These are phyloP conservation scores for Paecilomyces variotii DNA, from an alignment of 2,329 filamentous ascomycete genomes.

Conservation along the genomic window DNA sequence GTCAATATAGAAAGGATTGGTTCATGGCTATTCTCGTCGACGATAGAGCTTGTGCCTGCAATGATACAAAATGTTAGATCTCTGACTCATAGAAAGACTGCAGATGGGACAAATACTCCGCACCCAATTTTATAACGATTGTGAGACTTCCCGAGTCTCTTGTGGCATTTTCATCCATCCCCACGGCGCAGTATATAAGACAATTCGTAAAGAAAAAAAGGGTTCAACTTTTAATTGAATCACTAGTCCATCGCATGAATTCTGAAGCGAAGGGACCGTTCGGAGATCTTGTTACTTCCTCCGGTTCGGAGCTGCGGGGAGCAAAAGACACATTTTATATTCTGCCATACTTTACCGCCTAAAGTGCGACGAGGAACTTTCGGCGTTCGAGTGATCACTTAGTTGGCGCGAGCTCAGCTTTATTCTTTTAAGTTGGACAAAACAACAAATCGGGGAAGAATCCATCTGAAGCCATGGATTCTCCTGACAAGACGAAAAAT, in stretches of 20 bases:
- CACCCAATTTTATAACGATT: conserved; percentile 35
- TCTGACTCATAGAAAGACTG: not conserved
- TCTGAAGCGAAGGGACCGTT: not conserved
- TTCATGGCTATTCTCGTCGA: conserved; percentile 91
- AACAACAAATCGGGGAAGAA: conserved; percentile 21
- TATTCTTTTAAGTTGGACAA: not conserved
- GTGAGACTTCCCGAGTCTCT: conserved; percentile 21
- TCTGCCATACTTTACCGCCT: not conserved
- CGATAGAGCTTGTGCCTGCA: conserved; percentile 94
- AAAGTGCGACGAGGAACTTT: not conserved
- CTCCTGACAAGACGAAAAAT: conserved; percentile 12
- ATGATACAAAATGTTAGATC: conserved; percentile 11
- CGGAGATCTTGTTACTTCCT: conserved; percentile 20
- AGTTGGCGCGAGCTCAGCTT: not conserved
- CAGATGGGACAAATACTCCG: conserved; percentile 5
- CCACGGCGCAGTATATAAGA: conserved; percentile 2
- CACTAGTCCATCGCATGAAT: not conserved
- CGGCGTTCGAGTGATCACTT: not conserved
- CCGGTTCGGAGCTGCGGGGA: conserved; percentile 18
- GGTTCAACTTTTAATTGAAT: not conserved
- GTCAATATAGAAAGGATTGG: conserved; percentile 85
- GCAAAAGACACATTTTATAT: not conserved
- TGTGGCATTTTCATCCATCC: conserved; percentile 17
- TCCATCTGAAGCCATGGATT: conserved; percentile 11
- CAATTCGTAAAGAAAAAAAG: not conserved